phyloP scores from a whole-genome alignment of 164 flowering plant species.

The Nymphaea colorata region DNA sequence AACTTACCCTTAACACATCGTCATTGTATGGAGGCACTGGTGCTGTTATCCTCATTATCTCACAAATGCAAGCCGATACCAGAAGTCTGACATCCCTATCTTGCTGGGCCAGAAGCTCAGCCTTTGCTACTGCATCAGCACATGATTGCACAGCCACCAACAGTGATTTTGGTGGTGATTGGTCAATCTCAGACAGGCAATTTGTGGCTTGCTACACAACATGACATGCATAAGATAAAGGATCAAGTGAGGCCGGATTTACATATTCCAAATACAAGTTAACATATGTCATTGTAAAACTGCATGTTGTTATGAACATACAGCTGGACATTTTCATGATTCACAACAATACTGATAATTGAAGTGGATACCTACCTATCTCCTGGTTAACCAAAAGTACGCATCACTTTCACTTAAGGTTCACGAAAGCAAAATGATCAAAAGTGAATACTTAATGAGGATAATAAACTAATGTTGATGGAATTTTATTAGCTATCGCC shows the following conservation, averaged over 20 bases:
- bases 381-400: too few species aligned
- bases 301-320: too few species aligned
- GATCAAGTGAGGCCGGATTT: background rate
- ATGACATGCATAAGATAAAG: background rate
- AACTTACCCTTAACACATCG: conserved; percentile 67
- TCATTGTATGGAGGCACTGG: conserved; percentile 95
- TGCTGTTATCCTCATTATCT: conserved; percentile 92
- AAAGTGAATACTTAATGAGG: too few species aligned
- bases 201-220: conserved; percentile 63
- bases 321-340: too few species aligned
- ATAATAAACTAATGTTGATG: too few species aligned
- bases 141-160: conserved; percentile 72
- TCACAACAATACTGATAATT: too few species aligned
- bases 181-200: conserved; percentile 75
- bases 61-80: conserved; percentile 86
- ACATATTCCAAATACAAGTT: background rate
- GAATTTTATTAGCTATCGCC: too few species aligned
- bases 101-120: conserved; percentile 75
- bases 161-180: conserved; percentile 53
- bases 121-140: conserved; percentile 60
- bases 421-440: too few species aligned
- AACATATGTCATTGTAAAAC: too few species aligned
- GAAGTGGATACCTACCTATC: too few species aligned
- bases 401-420: too few species aligned
- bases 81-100: conserved; percentile 85